phyloP scores from a whole-genome alignment of 306 rosid genomes.

The Fragaria vesca region DNA sequence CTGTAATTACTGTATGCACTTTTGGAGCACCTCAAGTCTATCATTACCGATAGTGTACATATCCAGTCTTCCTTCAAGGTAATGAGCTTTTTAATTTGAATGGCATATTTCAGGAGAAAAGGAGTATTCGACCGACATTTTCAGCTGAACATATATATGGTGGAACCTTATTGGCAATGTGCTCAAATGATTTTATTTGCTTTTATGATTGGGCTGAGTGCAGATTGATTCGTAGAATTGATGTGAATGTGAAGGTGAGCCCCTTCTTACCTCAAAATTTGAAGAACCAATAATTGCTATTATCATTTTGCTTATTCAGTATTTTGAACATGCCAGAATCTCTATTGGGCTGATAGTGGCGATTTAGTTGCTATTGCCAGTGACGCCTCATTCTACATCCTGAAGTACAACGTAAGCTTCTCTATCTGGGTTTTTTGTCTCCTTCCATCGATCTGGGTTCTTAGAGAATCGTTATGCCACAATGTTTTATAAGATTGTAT shows the following conservation, averaged over 20 bases:
- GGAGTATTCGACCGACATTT: conserved; percentile 89
- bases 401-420: conserved; percentile 89
- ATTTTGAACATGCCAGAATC: conserved; percentile 55
- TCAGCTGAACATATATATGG: conserved; percentile 89
- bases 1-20: conserved; percentile 12
- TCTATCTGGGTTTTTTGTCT: conserved; percentile 11
- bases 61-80: conserved; percentile 13
- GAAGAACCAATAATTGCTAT: not conserved
- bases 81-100: conserved; percentile 17
- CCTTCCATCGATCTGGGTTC: conserved; percentile 3
- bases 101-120: conserved; percentile 75
- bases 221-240: conserved; percentile 93
- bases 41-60: not conserved
- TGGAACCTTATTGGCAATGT: conserved; percentile 89
- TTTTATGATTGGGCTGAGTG: conserved; percentile 99
- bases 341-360: conserved; percentile 99
- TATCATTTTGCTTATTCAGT: conserved; percentile 19
- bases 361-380: conserved; percentile 89
- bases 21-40: not conserved
- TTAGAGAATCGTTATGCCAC: not conserved
- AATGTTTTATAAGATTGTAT: conserved; percentile 21
- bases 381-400: conserved; percentile 86
- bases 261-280: conserved; percentile 2
- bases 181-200: conserved; percentile 98
- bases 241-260: conserved; percentile 92